A percentile compares a stretch with the other conserved stretches of the same genome.
phyloP scores from a whole-genome alignment of 2,329 filamentous ascomycete species.

The Drechslera avenae region DNA sequence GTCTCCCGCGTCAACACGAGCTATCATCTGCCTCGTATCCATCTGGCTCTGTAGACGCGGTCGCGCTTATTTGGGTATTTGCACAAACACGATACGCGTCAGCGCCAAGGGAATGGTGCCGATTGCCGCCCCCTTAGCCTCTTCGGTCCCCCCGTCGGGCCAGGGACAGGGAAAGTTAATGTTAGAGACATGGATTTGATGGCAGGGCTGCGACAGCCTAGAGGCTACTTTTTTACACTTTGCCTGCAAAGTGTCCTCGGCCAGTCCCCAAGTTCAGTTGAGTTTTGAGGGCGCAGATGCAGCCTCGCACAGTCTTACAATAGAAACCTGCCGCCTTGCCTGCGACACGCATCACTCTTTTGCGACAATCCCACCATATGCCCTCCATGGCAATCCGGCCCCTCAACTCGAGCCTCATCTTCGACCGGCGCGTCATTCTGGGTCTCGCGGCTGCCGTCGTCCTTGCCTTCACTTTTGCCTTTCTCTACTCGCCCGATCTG shows the following conservation, averaged over 20 bases:
- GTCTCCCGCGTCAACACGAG: too few relatives aligned
- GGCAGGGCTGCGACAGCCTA: conserved; percentile 6
- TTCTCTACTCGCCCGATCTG: conserved; percentile 35
- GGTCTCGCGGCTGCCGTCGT: conserved; percentile 28
- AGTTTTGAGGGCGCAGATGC: conserved; percentile 18
- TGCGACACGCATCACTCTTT: conserved; percentile 14
- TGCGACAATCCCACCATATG: neutral
- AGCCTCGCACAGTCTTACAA: conserved; percentile 4
- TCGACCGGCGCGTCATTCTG: conserved; percentile 33
- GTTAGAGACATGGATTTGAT: conserved; percentile 15
- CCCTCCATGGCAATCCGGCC: conserved; percentile 27
- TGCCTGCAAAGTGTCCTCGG: neutral
- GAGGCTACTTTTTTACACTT: neutral
- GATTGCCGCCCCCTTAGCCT: conserved; percentile 28
- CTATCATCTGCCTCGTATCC: neutral
- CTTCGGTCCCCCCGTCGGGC: conserved; percentile 17
- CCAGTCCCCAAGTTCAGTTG: neutral
- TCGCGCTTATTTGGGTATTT: neutral
- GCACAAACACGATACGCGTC: conserved; percentile 20
- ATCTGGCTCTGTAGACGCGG: conserved; percentile 1
- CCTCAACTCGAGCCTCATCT: conserved; percentile 34
- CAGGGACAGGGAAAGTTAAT: conserved; percentile 13
- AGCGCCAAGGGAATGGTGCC: conserved; percentile 29
- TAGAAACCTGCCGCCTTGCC: neutral
- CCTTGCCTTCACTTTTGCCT: conserved; percentile 32